Conservation (phyloP, 257 asterid species). For the Striga asiatica region DNA sequence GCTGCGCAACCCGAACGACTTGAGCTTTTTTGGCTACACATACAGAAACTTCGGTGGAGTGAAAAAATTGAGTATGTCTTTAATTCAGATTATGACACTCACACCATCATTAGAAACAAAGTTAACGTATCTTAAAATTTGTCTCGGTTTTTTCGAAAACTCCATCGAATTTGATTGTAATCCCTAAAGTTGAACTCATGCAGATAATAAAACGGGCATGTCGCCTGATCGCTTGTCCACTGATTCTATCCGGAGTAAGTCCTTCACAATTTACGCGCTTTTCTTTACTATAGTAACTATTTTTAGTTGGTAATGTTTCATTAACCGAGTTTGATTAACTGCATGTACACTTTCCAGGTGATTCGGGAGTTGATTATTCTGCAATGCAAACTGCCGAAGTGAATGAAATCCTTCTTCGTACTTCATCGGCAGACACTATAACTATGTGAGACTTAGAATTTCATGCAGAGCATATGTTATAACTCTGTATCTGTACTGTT, state of each 20-base stretch:
- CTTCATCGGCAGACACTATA: constrained; percentile 25
- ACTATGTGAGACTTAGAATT: background rate
- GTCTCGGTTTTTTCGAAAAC: no score
- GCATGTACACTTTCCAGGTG: constrained; percentile 25
- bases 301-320: no score
- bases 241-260: constrained; percentile 20
- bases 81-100: background rate
- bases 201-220: constrained; percentile 8
- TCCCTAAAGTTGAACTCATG: background rate
- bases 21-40: constrained; percentile 70
- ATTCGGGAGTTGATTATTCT: constrained; percentile 29
- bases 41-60: constrained; percentile 68
- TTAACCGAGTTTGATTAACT: background rate
- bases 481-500: no score
- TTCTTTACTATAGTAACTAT: no score
- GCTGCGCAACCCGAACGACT: constrained; percentile 49
- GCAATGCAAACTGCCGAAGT: constrained; percentile 18
- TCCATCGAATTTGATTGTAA: background rate
- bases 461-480: background rate
- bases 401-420: constrained; percentile 18
- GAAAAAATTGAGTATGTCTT: constrained; percentile 36
- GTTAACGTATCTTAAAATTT: no score
- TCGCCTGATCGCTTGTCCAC: constrained; percentile 20
- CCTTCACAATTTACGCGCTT: background rate
- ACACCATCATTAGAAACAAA: no score